Conservation (phyloP, 2,329 filamentous ascomycete genomes). For the Penicillium occitanis region DNA sequence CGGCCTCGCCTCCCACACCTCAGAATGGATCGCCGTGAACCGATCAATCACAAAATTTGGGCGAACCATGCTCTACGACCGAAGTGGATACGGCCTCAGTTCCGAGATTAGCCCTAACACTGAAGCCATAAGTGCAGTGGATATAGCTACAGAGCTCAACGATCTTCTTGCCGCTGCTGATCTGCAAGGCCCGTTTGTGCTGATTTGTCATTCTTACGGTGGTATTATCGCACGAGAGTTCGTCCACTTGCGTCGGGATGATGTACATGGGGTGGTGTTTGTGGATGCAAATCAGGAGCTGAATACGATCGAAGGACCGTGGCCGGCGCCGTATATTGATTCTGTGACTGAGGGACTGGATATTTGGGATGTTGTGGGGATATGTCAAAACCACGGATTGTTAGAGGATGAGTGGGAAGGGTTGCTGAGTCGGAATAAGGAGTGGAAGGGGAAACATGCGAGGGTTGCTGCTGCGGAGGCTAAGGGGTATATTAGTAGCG, state of each 20-base stretch:
- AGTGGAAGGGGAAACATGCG: conserved; percentile 22
- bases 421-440: conserved; percentile 16
- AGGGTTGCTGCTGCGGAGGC: conserved; percentile 20
- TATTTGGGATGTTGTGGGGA: not conserved
- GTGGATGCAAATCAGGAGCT: conserved; percentile 25
- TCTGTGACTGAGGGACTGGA: not conserved
- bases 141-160: conserved; percentile 24
- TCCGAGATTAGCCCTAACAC: conserved; percentile 11
- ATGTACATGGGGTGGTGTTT: conserved; percentile 23
- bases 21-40: conserved; percentile 28
- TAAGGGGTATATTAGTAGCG: conserved; percentile 19
- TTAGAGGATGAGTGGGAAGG: conserved; percentile 23
- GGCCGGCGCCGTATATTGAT: conserved; percentile 9
- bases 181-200: conserved; percentile 22
- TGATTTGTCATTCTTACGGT: conserved; percentile 25
- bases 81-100: conserved; percentile 28
- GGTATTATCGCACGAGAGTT: conserved; percentile 25
- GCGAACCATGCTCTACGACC: conserved; percentile 28
- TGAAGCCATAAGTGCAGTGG: conserved; percentile 21
- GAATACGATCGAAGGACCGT: conserved; percentile 16
- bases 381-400: conserved; percentile 4
- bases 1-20: conserved; percentile 26
- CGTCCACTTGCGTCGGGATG: conserved; percentile 18
- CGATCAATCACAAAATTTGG: conserved; percentile 25
- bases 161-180: conserved; percentile 20